phyloP scores from a whole-genome alignment of 208 protist genomes.

The Trypanosoma melophagium region DNA sequence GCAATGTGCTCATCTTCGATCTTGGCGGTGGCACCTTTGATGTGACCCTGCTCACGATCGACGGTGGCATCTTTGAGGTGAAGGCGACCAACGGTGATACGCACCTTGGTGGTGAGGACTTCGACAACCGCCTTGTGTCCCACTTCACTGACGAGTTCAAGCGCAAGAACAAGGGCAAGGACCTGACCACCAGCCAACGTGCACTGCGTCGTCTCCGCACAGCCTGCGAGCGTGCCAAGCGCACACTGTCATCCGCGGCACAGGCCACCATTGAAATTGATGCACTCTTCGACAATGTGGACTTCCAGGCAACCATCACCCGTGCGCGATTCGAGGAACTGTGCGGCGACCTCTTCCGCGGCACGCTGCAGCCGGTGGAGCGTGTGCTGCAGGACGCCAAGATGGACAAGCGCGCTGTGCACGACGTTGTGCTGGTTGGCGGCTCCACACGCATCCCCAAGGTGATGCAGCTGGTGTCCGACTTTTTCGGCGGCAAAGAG shows the following conservation, averaged over 20 bases:
- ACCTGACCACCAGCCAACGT: constrained; percentile 63
- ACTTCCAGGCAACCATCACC: constrained; percentile 97
- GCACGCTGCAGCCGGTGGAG: constrained; percentile 75
- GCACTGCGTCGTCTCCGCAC: constrained; percentile 81
- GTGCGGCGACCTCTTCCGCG: constrained; percentile 86
- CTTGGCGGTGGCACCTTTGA: constrained; percentile 96
- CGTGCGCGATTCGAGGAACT: constrained; percentile 98
- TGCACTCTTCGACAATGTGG: constrained; percentile 95
- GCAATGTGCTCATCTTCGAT: constrained; percentile 95
- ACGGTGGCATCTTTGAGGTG: constrained; percentile 98
- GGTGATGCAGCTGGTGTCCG: constrained; percentile 94
- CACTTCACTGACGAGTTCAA: constrained; percentile 97
- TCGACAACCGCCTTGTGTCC: constrained; percentile 94
- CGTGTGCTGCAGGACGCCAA: constrained; percentile 88
- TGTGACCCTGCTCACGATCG: constrained; percentile 97
- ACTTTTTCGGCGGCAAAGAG: constrained; percentile 95
- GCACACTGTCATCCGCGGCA: constrained; percentile 93
- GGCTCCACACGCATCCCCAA: constrained; percentile 98
- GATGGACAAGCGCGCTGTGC: constrained; percentile 86
- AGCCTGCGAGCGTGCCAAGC: constrained; percentile 96
- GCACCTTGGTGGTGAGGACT: constrained; percentile 95
- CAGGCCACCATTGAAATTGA: constrained; percentile 97
- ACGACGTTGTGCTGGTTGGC: constrained; percentile 95
- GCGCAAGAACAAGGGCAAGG: constrained; percentile 76
- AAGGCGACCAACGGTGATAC: constrained; percentile 98